Conservation (phyloP, 208 protist species). For the Lotmaria passim region DNA sequence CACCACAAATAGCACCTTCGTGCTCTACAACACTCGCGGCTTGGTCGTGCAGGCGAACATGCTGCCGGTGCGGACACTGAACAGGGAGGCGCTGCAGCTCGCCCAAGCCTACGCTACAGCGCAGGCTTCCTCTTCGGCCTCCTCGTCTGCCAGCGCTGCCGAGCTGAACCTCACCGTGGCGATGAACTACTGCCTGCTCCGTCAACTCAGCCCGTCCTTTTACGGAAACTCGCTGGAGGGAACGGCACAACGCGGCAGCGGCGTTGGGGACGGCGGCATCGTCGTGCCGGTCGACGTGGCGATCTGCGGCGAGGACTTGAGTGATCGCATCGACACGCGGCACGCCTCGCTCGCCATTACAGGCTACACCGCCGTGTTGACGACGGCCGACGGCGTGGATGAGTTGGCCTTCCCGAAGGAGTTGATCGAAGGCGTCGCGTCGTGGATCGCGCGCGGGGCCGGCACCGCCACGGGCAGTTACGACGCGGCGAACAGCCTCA, state of each 20-base stretch:
- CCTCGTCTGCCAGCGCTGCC: background rate
- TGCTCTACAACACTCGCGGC: conserved; percentile 39
- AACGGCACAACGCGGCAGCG: too few species aligned
- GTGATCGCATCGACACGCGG: conserved; percentile 36
- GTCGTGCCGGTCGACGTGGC: conserved; percentile 39
- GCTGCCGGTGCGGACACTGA: conserved; percentile 35
- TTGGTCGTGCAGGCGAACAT: conserved; percentile 36
- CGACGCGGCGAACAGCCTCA: conserved; percentile 5
- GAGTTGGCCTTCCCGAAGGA: conserved; percentile 54
- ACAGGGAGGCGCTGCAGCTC: conserved; percentile 10
- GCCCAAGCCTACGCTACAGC: conserved; percentile 2
- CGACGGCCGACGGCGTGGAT: conserved; percentile 34
- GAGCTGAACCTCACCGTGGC: background rate
- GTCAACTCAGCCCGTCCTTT: conserved; percentile 27
- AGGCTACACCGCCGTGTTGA: conserved; percentile 37
- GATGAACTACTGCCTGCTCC: conserved; percentile 38
- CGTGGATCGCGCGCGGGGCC: conserved; percentile 36
- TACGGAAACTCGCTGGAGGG: background rate
- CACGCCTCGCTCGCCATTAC: conserved; percentile 27
- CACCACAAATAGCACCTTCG: conserved; percentile 48
- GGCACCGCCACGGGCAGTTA: background rate
- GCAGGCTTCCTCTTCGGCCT: background rate
- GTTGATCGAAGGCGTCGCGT: conserved; percentile 46
- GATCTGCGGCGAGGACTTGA: conserved; percentile 53
- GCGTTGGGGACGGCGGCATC: conserved; percentile 38